These are phyloP conservation scores for Spironucleus salmonicida DNA, from an alignment of 208 protist genomes.

Conservation along the genomic window DNA sequence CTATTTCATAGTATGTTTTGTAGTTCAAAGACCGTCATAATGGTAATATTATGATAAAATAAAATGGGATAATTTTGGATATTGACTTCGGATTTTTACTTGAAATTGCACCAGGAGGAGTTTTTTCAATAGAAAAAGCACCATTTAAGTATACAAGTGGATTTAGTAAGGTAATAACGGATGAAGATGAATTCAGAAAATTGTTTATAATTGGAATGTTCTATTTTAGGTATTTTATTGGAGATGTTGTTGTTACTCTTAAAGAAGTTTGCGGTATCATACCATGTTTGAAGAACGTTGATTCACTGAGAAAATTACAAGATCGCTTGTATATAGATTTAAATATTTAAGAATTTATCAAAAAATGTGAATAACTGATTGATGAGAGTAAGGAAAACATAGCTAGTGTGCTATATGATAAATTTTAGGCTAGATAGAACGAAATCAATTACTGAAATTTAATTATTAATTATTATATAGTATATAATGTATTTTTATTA, in stretches of 20 bases:
- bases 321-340: neutral
- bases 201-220: slow-evolving; percentile 5
- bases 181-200: neutral
- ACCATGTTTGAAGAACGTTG: neutral
- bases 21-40: slow-evolving; percentile 24
- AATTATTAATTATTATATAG: too few relatives aligned
- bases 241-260: neutral
- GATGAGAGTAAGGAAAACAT: neutral
- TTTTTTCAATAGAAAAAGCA: neutral
- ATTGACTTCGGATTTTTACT: slow-evolving; percentile 28
- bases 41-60: slow-evolving; percentile 26
- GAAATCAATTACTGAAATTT: slow-evolving; percentile 25
- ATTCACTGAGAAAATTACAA: neutral
- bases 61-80: neutral
- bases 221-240: neutral
- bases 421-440: neutral
- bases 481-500: too few relatives aligned
- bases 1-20: neutral
- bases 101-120: slow-evolving; percentile 6
- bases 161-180: neutral
- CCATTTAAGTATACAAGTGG: slow-evolving; percentile 3
- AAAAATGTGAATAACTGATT: neutral
- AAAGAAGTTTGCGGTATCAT: neutral
- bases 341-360: too few relatives aligned
- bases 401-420: neutral